These are phyloP conservation scores for Candida ipomoeae DNA, from an alignment of 805 yeast genomes.

Conservation along the genomic window DNA sequence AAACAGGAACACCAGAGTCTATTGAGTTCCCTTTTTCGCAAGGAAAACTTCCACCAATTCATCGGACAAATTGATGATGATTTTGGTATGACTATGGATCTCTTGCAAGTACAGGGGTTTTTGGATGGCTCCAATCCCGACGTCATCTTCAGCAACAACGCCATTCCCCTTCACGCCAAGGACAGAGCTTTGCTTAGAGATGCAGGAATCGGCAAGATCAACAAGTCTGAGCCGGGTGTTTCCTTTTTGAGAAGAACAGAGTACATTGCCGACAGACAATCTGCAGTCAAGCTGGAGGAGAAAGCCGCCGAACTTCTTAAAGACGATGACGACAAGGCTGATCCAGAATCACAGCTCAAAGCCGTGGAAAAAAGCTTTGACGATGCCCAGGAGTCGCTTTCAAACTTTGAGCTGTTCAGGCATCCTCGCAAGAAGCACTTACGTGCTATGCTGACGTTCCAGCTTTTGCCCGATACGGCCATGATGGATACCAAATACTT, in stretches of 20 bases:
- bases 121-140: slow-evolving; percentile 57
- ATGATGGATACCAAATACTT: slow-evolving; percentile 75
- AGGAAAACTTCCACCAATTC: slow-evolving; percentile 63
- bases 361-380: slow-evolving; percentile 80
- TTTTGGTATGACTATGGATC: slow-evolving; percentile 74
- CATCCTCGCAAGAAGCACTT: slow-evolving; percentile 79
- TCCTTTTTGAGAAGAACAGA: slow-evolving; percentile 94
- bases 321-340: slow-evolving; percentile 31
- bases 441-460: slow-evolving; percentile 74
- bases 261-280: slow-evolving; percentile 67
- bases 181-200: slow-evolving; percentile 77
- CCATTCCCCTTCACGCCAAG: slow-evolving; percentile 60
- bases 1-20: slow-evolving; percentile 44
- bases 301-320: slow-evolving; percentile 13
- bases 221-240: slow-evolving; percentile 49
- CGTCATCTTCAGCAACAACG: slow-evolving; percentile 31
- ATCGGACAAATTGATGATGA: slow-evolving; percentile 54
- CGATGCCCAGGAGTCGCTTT: slow-evolving; percentile 45
- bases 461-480: slow-evolving; percentile 85
- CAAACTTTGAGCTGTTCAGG: slow-evolving; percentile 39
- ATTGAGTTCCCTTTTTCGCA: slow-evolving; percentile 68
- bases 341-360: slow-evolving; percentile 59
- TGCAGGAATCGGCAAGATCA: slow-evolving; percentile 52
- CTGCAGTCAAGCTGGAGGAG: slow-evolving; percentile 26
- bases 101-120: slow-evolving; percentile 60